Base-by-base conservation (phyloP, 169 alveolate species). In the Theileria parva region DNA sequence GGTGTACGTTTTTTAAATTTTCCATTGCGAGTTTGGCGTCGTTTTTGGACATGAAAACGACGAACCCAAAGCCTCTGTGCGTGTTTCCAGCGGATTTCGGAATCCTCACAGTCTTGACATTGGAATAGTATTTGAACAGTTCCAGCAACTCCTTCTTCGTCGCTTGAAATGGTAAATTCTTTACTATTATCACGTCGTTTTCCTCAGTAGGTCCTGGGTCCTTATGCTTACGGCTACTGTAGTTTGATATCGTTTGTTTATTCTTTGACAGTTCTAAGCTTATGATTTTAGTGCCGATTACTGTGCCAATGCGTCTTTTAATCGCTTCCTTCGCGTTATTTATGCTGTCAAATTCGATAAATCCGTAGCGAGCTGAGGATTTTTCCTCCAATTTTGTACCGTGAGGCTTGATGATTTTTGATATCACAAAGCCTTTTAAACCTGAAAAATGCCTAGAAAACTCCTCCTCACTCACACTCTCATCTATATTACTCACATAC, bases 161-260 rank as follows among this genome's bases (percentile, higher is more conserved):
- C 28, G 98, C 98, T 86, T 96, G 97, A 93, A 96, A 97, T 32
- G 99, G 98, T 37, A 97, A 79, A 76, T 97, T 97, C 89, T 94
- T 96, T 19, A 97, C 97, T 23, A 95, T 77, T 21, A 97, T 83
- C 72, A 95, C 96, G 79, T 95, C 94, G 30, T 95, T 79, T 11
- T 85, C 83, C 64, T 73, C 72, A 15, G 78, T 80, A 30, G 88
- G 80, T 25, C 86, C 84, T 37, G 73, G 77, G 74, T 85, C 60
- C 78, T 80, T 57, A 48, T 77, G 48, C 15, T 17, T 53, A 15
- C 61, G 19, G 37, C 5, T 44, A 1, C 17, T 13, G 74, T 76
- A 39, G 63, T 83, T 87, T 39, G 55, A 37, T 30, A 65, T 65
- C 61, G 79, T 65, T 81, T 78, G 86, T 37, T 87, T 77, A 30